A percentile compares a stretch with the other conserved stretches of the same genome.
Evolutionary conservation across 306 rosid genomes (phyloP).

Genomic region (Lagenaria siceraria): DNA sequence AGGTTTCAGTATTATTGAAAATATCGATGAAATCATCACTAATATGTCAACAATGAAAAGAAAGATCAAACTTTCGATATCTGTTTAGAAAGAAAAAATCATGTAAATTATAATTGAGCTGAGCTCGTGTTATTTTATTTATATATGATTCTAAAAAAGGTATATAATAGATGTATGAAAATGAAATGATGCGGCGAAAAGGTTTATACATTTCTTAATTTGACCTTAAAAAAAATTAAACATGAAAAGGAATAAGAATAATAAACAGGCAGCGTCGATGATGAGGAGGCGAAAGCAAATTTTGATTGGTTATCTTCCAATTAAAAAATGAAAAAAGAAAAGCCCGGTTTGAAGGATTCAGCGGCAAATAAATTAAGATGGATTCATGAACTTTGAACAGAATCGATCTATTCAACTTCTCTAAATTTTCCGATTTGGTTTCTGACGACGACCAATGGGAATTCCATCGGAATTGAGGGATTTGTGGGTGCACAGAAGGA

Average conservation of each 20-base stretch:
- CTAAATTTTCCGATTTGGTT: background rate
- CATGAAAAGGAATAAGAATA: too few relatives aligned
- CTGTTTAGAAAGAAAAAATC: too few relatives aligned
- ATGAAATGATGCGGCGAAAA: too few relatives aligned
- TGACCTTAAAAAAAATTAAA: background rate
- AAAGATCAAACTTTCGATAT: too few relatives aligned
- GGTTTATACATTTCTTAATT: background rate
- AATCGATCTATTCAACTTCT: background rate
- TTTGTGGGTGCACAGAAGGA: slow-evolving; percentile 24
- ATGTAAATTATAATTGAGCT: too few relatives aligned
- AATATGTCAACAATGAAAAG: too few relatives aligned
- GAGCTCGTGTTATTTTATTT: too few relatives aligned
- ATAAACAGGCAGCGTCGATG: background rate
- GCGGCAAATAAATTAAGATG: background rate
- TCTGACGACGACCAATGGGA: slow-evolving; percentile 27
- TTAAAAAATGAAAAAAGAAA: background rate
- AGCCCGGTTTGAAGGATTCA: background rate
- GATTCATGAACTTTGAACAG: background rate
- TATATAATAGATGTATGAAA: too few relatives aligned
- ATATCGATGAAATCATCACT: too few relatives aligned
- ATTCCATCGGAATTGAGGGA: slow-evolving; percentile 62
- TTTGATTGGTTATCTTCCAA: background rate
- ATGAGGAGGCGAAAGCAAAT: background rate
- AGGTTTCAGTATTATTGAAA: too few relatives aligned
- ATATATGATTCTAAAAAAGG: too few relatives aligned